Evolutionary conservation across 768 basidiomycete genomes (phyloP).

Genomic region (Termitomyces sp.): DNA sequence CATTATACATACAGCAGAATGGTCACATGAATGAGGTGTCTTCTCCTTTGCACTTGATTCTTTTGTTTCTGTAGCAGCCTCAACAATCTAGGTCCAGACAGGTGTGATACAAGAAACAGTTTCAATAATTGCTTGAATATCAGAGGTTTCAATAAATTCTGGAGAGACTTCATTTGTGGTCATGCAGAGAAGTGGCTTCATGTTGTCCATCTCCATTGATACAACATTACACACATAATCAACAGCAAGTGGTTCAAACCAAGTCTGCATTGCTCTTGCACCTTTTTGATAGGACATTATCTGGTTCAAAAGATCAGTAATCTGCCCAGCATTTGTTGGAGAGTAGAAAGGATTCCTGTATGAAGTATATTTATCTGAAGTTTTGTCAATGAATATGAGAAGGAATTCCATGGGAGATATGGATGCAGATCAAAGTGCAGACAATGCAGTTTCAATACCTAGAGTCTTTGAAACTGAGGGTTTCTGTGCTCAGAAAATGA

Average conservation of each 20-base stretch:
- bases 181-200: not conserved
- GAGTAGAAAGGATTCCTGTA: not conserved
- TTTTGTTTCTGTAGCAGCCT: not conserved
- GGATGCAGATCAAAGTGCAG: too few species aligned
- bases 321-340: not conserved
- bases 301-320: not conserved
- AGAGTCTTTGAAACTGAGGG: too few species aligned
- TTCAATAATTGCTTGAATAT: not conserved
- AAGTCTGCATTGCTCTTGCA: not conserved
- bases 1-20: not conserved
- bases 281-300: not conserved
- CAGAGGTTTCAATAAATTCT: not conserved
- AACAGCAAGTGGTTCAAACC: not conserved
- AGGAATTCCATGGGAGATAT: not conserved
- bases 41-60: not conserved
- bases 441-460: not conserved
- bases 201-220: not conserved
- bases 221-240: not conserved
- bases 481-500: too few species aligned
- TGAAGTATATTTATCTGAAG: not conserved
- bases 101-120: not conserved
- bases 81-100: not conserved
- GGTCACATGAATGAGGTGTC: not conserved
- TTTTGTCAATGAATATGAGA: not conserved
- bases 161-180: not conserved